phyloP scores from a whole-genome alignment of 2,329 filamentous ascomycete species.

The Aspergillus novoparasiticus region DNA sequence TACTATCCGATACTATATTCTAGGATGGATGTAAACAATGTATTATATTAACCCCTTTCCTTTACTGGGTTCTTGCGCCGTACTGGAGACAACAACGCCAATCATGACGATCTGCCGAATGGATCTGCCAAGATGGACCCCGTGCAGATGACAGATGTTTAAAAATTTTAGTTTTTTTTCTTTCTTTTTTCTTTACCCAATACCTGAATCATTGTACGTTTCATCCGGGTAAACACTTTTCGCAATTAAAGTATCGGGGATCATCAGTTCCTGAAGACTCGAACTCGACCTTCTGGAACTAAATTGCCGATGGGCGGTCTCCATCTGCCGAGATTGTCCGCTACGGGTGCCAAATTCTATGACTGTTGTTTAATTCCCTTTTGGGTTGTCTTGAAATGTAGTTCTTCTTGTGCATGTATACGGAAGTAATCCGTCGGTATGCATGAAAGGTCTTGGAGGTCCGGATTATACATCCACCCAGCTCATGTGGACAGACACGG shows the following conservation, averaged over 20 bases:
- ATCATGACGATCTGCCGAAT: constrained; percentile 43
- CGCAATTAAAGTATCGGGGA: constrained; percentile 10
- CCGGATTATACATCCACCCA: neutral
- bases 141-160: constrained; percentile 39
- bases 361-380: neutral
- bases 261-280: constrained; percentile 16
- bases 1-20: neutral
- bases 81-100: constrained; percentile 27
- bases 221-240: neutral
- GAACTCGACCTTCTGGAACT: neutral
- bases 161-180: constrained; percentile 12
- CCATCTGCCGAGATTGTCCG: constrained; percentile 5
- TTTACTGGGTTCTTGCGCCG: constrained; percentile 11
- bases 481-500: neutral
- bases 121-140: constrained; percentile 37
- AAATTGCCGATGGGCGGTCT: neutral
- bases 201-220: neutral
- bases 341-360: neutral
- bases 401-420: neutral
- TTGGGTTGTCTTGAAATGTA: neutral
- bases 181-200: neutral
- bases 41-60: neutral
- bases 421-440: no score
- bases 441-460: neutral
- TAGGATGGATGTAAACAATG: neutral